Conservation (phyloP, 108 stramenopile species). For the Chaetoceros tenuissimus region DNA sequence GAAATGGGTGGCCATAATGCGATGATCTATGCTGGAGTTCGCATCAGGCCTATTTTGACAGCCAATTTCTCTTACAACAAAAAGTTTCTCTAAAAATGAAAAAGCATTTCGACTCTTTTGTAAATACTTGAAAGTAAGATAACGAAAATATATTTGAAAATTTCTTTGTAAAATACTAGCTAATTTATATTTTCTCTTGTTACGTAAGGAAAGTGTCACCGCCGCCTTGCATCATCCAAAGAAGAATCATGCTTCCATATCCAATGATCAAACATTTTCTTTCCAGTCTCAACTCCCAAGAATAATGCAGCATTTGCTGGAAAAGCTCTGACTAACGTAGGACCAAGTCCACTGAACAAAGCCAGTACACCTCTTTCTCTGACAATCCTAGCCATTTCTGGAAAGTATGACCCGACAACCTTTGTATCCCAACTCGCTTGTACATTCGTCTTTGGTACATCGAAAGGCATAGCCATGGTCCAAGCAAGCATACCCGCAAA, state of each 20-base stretch:
- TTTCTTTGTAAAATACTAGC: no score
- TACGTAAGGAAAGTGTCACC: no score
- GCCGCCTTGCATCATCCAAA: no score
- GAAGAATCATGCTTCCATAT: slow-evolving; percentile 42
- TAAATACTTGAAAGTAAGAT: no score
- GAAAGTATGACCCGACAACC: slow-evolving; percentile 80
- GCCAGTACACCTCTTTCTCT: slow-evolving; percentile 60
- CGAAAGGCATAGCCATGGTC: slow-evolving; percentile 84
- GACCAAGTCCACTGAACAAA: slow-evolving; percentile 68
- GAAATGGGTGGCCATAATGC: no score
- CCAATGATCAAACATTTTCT: slow-evolving; percentile 71
- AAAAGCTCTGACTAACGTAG: slow-evolving; percentile 80
- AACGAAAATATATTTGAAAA: no score
- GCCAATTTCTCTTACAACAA: no score
- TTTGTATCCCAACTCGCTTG: slow-evolving; percentile 79
- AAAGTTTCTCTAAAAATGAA: no score
- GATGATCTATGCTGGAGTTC: no score
- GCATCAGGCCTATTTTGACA: no score
- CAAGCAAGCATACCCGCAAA: slow-evolving; percentile 86
- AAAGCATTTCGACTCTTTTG: no score
- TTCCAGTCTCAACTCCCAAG: slow-evolving; percentile 80
- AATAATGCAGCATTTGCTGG: slow-evolving; percentile 90
- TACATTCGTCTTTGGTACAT: slow-evolving; percentile 89
- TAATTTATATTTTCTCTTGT: no score
- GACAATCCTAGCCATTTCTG: slow-evolving; percentile 59